These are phyloP conservation scores for Hypholoma fasciculare DNA, from an alignment of 768 basidiomycete species.

Conservation along the genomic window DNA sequence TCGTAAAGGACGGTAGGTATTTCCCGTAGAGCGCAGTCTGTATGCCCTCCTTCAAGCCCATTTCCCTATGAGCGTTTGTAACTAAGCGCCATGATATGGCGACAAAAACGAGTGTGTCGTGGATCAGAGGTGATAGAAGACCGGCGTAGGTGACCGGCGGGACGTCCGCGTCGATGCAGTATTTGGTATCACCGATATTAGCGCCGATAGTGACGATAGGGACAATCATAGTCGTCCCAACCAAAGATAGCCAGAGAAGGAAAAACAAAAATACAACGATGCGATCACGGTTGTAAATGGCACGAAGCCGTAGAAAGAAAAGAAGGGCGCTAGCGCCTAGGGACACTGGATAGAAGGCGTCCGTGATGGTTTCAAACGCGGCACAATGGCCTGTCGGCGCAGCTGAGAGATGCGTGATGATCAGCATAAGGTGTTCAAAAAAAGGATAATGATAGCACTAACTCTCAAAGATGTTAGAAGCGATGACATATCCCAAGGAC, in stretches of 20 bases:
- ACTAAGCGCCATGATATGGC: conserved; percentile 8
- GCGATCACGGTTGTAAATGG: conserved; percentile 6
- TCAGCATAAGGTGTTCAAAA: neutral
- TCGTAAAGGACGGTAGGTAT: conserved; percentile 8
- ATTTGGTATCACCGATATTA: conserved; percentile 6
- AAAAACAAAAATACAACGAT: conserved; percentile 1
- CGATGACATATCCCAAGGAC: conserved; percentile 6
- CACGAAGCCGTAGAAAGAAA: conserved; percentile 8
- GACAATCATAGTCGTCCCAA: conserved; percentile 2
- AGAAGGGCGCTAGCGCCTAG: conserved; percentile 5
- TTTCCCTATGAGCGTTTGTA: neutral
- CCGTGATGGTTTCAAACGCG: conserved; percentile 5
- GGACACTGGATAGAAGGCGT: conserved; percentile 5
- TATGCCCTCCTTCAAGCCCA: neutral
- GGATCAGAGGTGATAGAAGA: neutral
- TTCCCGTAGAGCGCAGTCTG: conserved; percentile 1
- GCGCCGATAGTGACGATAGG: conserved; percentile 3
- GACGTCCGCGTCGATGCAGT: conserved; percentile 6
- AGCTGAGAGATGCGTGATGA: neutral
- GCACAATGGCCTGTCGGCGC: conserved; percentile 2
- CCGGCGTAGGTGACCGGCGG: neutral
- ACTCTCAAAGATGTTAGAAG: conserved; percentile 7
- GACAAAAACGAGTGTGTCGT: conserved; percentile 12
- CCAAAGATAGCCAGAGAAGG: conserved; percentile 4
- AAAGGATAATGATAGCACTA: neutral